These are phyloP conservation scores for Rhexocercosporidium sp. DNA, from an alignment of 2,329 filamentous ascomycete genomes.

Conservation along the genomic window DNA sequence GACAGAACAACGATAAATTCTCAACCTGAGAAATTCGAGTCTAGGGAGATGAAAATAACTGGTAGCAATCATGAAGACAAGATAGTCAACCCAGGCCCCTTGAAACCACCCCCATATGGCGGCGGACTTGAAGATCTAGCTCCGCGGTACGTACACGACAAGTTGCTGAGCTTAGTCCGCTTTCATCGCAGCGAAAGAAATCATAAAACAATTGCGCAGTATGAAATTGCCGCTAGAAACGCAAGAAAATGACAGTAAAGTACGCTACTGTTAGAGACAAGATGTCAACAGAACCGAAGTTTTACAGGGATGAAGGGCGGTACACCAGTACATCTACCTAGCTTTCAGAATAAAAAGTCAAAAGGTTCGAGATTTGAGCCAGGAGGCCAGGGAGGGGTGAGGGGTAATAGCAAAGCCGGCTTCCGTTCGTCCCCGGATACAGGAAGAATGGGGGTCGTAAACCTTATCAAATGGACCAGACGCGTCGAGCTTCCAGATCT, in stretches of 20 bases:
- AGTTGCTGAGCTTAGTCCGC: neutral
- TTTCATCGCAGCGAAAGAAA: too few species aligned
- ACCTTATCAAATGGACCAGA: neutral
- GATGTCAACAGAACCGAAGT: neutral
- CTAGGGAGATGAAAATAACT: too few species aligned
- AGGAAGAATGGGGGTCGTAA: neutral
- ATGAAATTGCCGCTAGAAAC: conserved; percentile 1
- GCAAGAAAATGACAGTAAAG: neutral
- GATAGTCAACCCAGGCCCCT: too few species aligned
- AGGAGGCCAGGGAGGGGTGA: too few species aligned
- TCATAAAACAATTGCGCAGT: neutral
- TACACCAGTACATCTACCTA: neutral
- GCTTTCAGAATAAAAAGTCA: neutral
- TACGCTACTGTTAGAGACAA: neutral
- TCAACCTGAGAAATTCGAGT: too few species aligned
- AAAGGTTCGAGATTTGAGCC: neutral
- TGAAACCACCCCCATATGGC: neutral
- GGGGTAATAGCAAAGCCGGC: neutral
- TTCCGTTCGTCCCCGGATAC: neutral
- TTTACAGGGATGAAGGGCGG: neutral
- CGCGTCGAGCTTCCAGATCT: neutral
- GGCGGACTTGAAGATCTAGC: neutral
- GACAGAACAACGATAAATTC: too few species aligned
- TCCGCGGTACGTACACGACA: neutral
- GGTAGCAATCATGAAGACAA: too few species aligned